A percentile compares a stretch with the other conserved stretches of the same genome.
These are phyloP conservation scores for Zasmidium citrigriseum DNA, from an alignment of 2,329 filamentous ascomycete genomes.

Conservation along the genomic window DNA sequence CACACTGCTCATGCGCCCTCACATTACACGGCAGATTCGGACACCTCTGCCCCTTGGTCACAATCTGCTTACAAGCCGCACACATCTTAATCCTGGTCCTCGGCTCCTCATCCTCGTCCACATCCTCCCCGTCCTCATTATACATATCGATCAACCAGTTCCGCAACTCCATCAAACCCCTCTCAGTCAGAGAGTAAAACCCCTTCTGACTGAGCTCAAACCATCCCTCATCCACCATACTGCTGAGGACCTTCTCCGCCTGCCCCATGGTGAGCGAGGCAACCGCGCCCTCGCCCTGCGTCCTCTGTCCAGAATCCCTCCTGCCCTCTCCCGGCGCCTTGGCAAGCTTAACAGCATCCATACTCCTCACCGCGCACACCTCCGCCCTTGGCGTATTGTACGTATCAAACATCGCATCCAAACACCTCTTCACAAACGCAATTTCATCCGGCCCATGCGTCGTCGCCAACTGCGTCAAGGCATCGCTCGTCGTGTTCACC, in stretches of 20 bases:
- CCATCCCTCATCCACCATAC: constrained; percentile 79
- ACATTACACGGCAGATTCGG: constrained; percentile 65
- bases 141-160: constrained; percentile 86
- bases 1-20: constrained; percentile 76
- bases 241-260: constrained; percentile 70
- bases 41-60: constrained; percentile 83
- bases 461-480: constrained; percentile 84
- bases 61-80: constrained; percentile 82
- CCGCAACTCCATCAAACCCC: constrained; percentile 81
- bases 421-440: constrained; percentile 79
- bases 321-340: constrained; percentile 43
- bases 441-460: constrained; percentile 80
- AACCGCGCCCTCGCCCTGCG: constrained; percentile 15
- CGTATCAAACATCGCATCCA: constrained; percentile 90
- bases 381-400: constrained; percentile 81
- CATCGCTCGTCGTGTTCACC: constrained; percentile 84
- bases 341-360: constrained; percentile 73
- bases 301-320: constrained; percentile 28
- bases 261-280: constrained; percentile 70
- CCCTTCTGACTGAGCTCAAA: constrained; percentile 71
- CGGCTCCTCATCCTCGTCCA: constrained; percentile 47
- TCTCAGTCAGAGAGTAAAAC: constrained; percentile 74
- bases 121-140: constrained; percentile 69
- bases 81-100: constrained; percentile 83
- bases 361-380: constrained; percentile 76